phyloP scores from a whole-genome alignment of 805 yeast species.

The Sungouiella blattae region DNA sequence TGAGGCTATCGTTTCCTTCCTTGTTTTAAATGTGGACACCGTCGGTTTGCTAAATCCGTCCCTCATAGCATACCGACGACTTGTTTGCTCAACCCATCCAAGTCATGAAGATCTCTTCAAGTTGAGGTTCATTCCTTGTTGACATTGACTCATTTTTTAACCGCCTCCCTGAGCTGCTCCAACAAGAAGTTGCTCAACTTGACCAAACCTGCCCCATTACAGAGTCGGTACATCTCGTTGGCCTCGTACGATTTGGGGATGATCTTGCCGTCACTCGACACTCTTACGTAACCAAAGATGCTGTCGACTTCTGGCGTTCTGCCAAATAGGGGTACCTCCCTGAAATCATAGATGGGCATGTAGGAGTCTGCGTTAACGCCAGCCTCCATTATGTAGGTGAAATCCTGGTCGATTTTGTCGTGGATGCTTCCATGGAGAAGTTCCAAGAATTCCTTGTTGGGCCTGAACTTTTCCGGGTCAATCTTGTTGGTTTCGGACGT shows the following conservation, averaged over 20 bases:
- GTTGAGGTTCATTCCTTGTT: no score
- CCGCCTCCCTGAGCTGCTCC: conserved; percentile 12
- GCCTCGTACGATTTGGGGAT: conserved; percentile 51
- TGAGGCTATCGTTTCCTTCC: no score
- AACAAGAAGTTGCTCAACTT: conserved; percentile 17
- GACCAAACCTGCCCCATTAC: conserved; percentile 25
- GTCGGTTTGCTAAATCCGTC: no score
- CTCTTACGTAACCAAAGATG: conserved; percentile 65
- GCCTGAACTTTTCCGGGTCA: conserved; percentile 21
- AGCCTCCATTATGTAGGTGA: conserved; percentile 54
- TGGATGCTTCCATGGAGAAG: conserved; percentile 26
- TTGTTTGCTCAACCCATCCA: no score
- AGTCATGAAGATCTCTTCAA: no score
- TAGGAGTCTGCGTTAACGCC: conserved; percentile 47
- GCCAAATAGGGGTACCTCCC: conserved; percentile 61
- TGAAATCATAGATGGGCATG: conserved; percentile 71
- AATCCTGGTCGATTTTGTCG: conserved; percentile 34
- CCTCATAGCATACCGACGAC: no score
- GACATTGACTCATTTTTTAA: background rate
- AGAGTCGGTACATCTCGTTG: conserved; percentile 57
- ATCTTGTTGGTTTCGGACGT: conserved; percentile 10
- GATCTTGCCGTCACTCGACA: conserved; percentile 53
- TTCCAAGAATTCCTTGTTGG: conserved; percentile 25
- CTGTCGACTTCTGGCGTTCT: conserved; percentile 71
- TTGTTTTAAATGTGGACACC: no score